Percentiles rank a stretch among this genome's conserved stretches.
Evolutionary conservation across 2,329 filamentous ascomycete species (phyloP).

Genomic region (Magnaporthiopsis rhizophila): DNA sequence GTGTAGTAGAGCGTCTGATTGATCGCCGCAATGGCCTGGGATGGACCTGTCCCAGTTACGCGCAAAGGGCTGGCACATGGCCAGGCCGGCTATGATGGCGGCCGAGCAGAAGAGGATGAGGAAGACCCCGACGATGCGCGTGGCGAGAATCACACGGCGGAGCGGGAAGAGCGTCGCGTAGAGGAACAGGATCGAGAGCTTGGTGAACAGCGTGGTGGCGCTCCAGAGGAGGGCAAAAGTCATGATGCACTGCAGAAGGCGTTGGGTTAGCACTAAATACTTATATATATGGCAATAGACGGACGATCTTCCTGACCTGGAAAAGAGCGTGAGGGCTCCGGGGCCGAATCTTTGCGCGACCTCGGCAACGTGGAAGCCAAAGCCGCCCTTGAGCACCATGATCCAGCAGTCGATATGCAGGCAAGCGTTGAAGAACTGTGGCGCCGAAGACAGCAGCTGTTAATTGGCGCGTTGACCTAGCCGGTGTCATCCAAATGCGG

Average conservation of each 20-base stretch:
- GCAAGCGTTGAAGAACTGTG: conserved; percentile 1
- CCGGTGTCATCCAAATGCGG: too few relatives aligned
- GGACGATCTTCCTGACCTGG: too few relatives aligned
- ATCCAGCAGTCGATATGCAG: conserved; percentile 7
- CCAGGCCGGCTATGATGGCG: conserved; percentile 20
- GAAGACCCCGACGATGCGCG: conserved; percentile 16
- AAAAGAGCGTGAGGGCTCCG: too few relatives aligned
- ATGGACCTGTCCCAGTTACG: conserved; percentile 26
- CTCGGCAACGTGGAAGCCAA: conserved; percentile 5
- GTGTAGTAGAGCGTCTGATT: conserved; percentile 21
- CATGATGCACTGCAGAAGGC: background rate
- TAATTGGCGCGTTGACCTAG: too few relatives aligned
- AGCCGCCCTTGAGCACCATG: conserved; percentile 6
- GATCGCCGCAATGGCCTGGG: conserved; percentile 23
- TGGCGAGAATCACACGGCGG: conserved; percentile 16
- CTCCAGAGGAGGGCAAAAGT: conserved; percentile 7
- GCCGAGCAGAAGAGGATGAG: conserved; percentile 17
- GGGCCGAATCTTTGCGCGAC: background rate
- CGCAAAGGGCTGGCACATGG: conserved; percentile 28
- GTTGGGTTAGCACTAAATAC: too few relatives aligned
- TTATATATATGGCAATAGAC: too few relatives aligned
- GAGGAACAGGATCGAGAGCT: conserved; percentile 5
- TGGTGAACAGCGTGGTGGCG: conserved; percentile 3
- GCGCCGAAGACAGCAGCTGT: too few relatives aligned
- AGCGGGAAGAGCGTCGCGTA: conserved; percentile 16